These are phyloP conservation scores for Monosporozyma unispora DNA, from an alignment of 805 yeast genomes.

Conservation along the genomic window DNA sequence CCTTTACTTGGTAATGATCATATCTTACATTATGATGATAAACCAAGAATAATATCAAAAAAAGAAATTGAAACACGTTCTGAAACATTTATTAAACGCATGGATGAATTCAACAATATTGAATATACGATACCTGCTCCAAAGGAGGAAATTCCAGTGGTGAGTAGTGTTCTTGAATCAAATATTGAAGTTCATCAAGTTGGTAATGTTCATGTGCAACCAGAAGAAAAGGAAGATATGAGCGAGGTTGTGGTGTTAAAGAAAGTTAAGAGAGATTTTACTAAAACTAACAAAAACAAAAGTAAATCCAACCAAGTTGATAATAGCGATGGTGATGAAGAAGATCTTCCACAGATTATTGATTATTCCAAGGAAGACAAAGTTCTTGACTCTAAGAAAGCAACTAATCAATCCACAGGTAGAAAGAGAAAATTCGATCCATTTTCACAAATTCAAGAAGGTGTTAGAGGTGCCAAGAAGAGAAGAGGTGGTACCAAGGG, in stretches of 20 bases:
- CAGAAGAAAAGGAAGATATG: constrained; percentile 13
- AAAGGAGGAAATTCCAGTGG: constrained; percentile 5
- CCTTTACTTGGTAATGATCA: constrained; percentile 1
- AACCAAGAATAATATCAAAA: constrained; percentile 2
- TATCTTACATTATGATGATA: constrained; percentile 6
- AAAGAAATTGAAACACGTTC: constrained; percentile 14
- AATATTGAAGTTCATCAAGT: neutral
- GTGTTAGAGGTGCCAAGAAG: constrained; percentile 48
- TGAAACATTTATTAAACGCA: constrained; percentile 7
- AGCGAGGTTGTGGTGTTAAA: constrained; percentile 38
- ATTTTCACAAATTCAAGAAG: constrained; percentile 39
- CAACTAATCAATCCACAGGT: constrained; percentile 11
- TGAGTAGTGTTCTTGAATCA: constrained; percentile 1
- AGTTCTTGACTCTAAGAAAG: constrained; percentile 25
- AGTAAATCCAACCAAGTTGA: neutral
- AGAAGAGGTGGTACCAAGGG: constrained; percentile 19
- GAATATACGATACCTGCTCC: constrained; percentile 7
- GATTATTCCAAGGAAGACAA: constrained; percentile 40
- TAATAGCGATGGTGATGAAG: constrained; percentile 1
- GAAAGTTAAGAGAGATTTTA: constrained; percentile 14
- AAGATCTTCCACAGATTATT: constrained; percentile 23
- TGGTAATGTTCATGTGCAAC: neutral
- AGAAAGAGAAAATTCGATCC: constrained; percentile 52
- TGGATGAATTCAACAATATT: constrained; percentile 14
- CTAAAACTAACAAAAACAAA: constrained; percentile 5